Base-by-base conservation (phyloP, 345 rosid species). In the Litchi chinensis region DNA sequence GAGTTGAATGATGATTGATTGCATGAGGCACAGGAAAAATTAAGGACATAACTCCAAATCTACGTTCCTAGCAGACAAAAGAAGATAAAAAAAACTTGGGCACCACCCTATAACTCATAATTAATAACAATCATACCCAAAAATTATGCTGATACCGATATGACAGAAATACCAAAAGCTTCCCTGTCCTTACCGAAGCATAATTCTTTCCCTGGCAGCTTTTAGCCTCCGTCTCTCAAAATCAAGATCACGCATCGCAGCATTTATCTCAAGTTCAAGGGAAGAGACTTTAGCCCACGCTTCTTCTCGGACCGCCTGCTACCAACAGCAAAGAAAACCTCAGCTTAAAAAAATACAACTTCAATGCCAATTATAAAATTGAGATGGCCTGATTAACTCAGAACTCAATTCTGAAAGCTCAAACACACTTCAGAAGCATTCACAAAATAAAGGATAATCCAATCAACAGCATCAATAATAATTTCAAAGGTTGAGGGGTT, bases 261-360 rank as follows among this genome's bases (percentile, higher is more conserved):
- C 87, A 81, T 86, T 90, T 82, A 94, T 93, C 85, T 96, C 97
- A 75, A 91, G 89, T 85, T 94, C 97, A 75, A 96, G 90, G 59
- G 88, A 82, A 79, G 98, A 96, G 68, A 96, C 98, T 87, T 89
- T 94, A 32, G 93, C 98, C 97, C 98, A 91, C 48, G 99, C 99
- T 83, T 91, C 97, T 89, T 94, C 99, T 86, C 94, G 94, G 59
- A 93, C 99, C 64, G 94, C 93, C 99, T 96, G 99, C 99, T 96
- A 96, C 81, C 97, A 46, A 85, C 88, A 84, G 68, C 88, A 85
- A 85, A 84, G 71, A 79, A 87, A 79, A 76, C 76, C 88, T 93
- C 97, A 94, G 92, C 88, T 87, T 82, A 85, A 83, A 85, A 83
- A 79, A 78, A 74, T 80, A 40, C 54, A 79, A 68, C 50, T 44